Conservation (phyloP, 345 rosid species). For the Corchorus capsularis region DNA sequence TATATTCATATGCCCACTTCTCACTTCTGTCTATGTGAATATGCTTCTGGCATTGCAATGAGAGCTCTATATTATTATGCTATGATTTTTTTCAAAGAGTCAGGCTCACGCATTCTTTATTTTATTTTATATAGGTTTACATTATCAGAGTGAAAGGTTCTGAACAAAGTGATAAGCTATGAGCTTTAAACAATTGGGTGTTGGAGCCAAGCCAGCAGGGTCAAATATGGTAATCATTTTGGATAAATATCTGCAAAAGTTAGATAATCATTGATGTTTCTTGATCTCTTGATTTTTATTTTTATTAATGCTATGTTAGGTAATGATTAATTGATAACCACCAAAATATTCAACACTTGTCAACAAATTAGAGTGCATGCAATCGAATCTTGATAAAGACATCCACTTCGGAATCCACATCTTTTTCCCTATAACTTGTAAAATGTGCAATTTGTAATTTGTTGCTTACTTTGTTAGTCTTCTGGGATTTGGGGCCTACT, state of each 20-base stretch:
- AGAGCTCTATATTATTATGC: neutral
- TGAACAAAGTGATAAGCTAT: constrained; percentile 18
- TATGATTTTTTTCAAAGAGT: neutral
- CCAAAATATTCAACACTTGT: neutral
- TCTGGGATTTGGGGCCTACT: neutral
- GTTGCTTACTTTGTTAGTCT: neutral
- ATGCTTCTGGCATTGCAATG: neutral
- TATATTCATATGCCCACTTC: neutral
- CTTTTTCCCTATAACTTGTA: constrained; percentile 8
- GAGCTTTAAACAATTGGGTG: constrained; percentile 4
- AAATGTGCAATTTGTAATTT: constrained; percentile 14
- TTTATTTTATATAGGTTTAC: constrained; percentile 35
- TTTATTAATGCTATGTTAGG: neutral
- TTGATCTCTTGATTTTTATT: neutral
- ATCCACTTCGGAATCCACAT: constrained; percentile 1
- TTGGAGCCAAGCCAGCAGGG: constrained; percentile 6
- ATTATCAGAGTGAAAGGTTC: constrained; percentile 41
- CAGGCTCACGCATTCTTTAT: neutral
- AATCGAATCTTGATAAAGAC: constrained; percentile 5
- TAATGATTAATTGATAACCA: neutral
- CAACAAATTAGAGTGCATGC: neutral
- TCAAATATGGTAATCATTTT: constrained; percentile 11
- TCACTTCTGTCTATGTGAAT: neutral
- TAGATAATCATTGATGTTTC: neutral
- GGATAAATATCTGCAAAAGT: neutral